Evolutionary conservation across 2,329 filamentous ascomycete genomes (phyloP).

Genomic region (Stachybotrys elegans): DNA sequence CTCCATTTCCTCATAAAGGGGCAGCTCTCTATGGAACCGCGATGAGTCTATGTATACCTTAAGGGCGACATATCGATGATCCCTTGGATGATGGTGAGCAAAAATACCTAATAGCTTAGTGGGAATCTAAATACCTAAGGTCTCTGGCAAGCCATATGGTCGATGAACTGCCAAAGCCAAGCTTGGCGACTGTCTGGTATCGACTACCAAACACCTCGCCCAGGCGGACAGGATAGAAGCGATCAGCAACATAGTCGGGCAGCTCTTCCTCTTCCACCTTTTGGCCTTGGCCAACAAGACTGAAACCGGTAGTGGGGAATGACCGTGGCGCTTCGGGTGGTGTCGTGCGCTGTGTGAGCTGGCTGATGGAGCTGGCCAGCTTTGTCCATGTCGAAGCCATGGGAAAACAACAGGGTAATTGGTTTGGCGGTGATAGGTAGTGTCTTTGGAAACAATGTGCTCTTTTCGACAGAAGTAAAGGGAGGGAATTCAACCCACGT

Average conservation of each 20-base stretch:
- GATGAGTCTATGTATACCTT: constrained; percentile 24
- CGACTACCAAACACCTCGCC: constrained; percentile 29
- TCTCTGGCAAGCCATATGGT: constrained; percentile 38
- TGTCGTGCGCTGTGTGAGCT: too few relatives aligned
- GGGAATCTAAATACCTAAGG: constrained; percentile 15
- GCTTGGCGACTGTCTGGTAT: constrained; percentile 32
- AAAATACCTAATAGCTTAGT: neutral
- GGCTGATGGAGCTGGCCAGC: too few relatives aligned
- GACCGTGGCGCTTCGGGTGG: too few relatives aligned
- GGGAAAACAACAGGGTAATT: too few relatives aligned
- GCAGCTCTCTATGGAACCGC: constrained; percentile 15
- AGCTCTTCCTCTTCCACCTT: constrained; percentile 32
- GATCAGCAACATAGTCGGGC: constrained; percentile 25
- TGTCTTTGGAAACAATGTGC: too few relatives aligned
- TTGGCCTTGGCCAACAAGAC: constrained; percentile 7
- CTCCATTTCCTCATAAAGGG: constrained; percentile 6
- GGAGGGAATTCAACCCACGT: too few relatives aligned
- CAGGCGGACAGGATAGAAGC: constrained; percentile 31
- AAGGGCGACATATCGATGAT: constrained; percentile 22
- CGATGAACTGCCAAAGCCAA: constrained; percentile 34
- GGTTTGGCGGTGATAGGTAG: too few relatives aligned
- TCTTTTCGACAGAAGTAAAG: too few relatives aligned
- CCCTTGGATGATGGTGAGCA: constrained; percentile 5
- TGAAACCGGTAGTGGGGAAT: constrained; percentile 13
- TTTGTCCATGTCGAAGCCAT: too few relatives aligned